Evolutionary conservation across 2,329 filamentous ascomycete species (phyloP), one percentile per base, ranked within the genome.

Genomic region (Phaeomoniella chlamydospora): DNA sequence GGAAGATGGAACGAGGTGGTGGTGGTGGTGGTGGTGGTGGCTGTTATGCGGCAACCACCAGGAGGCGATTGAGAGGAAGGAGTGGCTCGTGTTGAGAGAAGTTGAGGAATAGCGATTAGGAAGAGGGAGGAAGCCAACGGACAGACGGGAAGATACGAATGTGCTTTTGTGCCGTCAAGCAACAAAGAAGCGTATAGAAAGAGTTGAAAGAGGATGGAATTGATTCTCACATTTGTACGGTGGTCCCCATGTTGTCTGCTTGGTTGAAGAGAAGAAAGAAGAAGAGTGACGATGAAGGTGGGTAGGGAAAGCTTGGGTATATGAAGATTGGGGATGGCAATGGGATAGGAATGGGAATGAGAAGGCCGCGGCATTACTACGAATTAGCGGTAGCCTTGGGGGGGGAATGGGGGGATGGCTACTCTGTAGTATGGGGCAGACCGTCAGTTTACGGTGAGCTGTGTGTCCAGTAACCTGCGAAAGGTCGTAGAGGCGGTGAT

Each of bases 181-280:
- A 39, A 34, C 19, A 41, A 35, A 19, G 39, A 35, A 39, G 35
- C n/a, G 39, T 38, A 33, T 33, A 39, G 31, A 36, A 37, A 29
- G 37, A 37, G 35, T 35, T 38, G 35, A 39, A 35, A 34, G 34
- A 38, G 39, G 39, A 39, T 42, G 39, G 43, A 38, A 9, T 26
- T n/a, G n/a, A 26, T 9, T 6, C 6, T 26, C 22, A 26, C 22
- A 26, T n/a, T 26, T 26, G 22, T 26, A 26, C n/a, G 9, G 22
- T n/a, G 6, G 22, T 26, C n/a, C 22, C 22, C 22, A 26, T 26
- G 9, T 26, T 26, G 22, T 9, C 22, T 26, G 22, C 22, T 26
- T 26, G 39, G 38, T 43, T 41, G 43, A 45, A 42, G 43, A 42
- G 41, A 45, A 45, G 41, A 41, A 44, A 41, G 43, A 38, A 38